phyloP scores from a whole-genome alignment of 2,329 filamentous ascomycete species.

The Aspergillus nomiae region DNA sequence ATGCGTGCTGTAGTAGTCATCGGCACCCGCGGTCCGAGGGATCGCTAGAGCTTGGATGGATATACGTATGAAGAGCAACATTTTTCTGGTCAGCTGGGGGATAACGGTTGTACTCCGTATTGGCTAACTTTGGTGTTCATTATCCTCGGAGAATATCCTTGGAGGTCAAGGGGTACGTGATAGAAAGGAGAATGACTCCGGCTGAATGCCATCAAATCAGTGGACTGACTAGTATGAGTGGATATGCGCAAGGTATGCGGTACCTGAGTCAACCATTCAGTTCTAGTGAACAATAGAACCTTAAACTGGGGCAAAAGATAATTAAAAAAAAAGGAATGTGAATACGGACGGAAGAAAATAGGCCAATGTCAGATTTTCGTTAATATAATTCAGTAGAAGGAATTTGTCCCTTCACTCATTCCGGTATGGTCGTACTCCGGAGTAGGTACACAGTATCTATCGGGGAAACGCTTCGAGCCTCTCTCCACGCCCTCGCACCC shows the following conservation, averaged over 20 bases:
- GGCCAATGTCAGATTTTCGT: neutral
- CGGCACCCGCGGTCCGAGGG: neutral
- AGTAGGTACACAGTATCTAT: neutral
- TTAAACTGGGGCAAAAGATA: neutral
- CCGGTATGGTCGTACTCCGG: neutral
- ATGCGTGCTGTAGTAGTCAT: neutral
- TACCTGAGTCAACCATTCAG: slow-evolving; percentile 1
- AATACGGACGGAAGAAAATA: neutral
- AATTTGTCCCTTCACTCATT: neutral
- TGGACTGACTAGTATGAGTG: neutral
- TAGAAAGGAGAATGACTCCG: neutral
- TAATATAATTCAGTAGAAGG: neutral
- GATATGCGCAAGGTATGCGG: neutral
- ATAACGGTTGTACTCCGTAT: neutral
- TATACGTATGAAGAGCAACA: neutral
- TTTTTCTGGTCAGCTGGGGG: slow-evolving; percentile 3
- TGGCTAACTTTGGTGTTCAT: neutral
- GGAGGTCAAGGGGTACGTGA: neutral
- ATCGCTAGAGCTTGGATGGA: neutral
- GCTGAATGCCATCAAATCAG: neutral
- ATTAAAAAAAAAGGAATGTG: neutral
- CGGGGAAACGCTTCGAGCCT: neutral
- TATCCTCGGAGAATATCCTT: neutral
- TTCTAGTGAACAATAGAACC: slow-evolving; percentile 1
- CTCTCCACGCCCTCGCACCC: neutral